Conservation (phyloP, 192 early-diverging fungal species). For the Endogone sp. region DNA sequence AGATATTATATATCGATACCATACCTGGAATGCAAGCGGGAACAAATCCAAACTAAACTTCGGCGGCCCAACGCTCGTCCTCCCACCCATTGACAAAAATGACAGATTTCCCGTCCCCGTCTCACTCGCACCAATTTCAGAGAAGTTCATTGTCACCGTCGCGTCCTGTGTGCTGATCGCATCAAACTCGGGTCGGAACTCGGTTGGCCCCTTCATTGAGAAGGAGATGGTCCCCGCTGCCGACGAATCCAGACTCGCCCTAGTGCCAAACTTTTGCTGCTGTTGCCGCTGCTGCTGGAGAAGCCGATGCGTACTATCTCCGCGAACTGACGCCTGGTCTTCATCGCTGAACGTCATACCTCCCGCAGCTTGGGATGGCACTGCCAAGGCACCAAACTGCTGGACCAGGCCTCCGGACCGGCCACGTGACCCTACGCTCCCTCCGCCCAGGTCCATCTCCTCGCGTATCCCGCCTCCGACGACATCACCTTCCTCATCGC, state of each 20-base stretch:
- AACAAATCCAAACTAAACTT: background rate
- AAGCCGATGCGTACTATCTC: too few relatives aligned
- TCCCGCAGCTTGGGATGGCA: background rate
- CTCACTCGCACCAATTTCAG: constrained; percentile 7
- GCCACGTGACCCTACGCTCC: background rate
- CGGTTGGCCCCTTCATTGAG: background rate
- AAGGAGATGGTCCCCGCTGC: background rate
- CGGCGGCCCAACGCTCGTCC: too few relatives aligned
- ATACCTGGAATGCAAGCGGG: background rate
- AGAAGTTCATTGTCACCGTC: constrained; percentile 13
- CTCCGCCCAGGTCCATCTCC: background rate
- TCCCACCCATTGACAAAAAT: background rate
- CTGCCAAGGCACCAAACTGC: background rate
- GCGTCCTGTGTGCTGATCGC: background rate
- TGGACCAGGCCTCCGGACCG: background rate
- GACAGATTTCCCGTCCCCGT: constrained; percentile 9
- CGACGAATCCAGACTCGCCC: background rate
- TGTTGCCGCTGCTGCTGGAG: too few relatives aligned
- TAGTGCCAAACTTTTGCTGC: too few relatives aligned
- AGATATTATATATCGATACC: background rate
- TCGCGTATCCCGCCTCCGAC: background rate
- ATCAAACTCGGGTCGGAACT: background rate
- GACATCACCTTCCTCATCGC: background rate
- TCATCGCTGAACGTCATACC: background rate
- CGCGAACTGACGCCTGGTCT: too few relatives aligned